Percentiles rank a stretch among this genome's conserved stretches.
Evolutionary conservation across 2,329 filamentous ascomycete species (phyloP).

Genomic region (Hypoxylon rubiginosum): DNA sequence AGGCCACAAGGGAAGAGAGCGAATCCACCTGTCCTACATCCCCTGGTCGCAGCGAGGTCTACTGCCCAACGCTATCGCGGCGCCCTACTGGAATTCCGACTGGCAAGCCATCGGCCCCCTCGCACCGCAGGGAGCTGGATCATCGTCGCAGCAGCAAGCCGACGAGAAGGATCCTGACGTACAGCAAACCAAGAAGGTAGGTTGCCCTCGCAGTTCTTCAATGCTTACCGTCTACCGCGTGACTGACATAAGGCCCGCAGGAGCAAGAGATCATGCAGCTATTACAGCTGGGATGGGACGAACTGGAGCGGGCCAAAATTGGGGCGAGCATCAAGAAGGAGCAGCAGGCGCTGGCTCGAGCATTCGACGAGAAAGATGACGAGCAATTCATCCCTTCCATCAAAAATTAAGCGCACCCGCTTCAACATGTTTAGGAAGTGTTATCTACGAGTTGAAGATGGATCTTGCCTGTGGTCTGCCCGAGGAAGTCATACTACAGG

Average conservation of each 20-base stretch:
- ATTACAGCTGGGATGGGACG: no score
- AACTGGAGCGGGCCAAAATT: no score
- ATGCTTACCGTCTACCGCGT: neutral
- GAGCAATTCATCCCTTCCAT: constrained; percentile 23
- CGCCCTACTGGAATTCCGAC: no score
- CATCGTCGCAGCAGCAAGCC: no score
- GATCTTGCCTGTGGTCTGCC: neutral
- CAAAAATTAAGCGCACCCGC: neutral
- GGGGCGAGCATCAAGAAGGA: neutral
- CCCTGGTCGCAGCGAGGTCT: neutral
- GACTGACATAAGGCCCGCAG: neutral
- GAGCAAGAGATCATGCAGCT: no score
- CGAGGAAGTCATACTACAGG: neutral
- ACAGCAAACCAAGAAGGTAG: no score
- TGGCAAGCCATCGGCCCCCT: neutral
- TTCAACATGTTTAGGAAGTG: neutral
- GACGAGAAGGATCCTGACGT: no score
- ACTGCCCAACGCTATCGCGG: no score
- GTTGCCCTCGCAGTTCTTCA: no score
- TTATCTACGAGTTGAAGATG: neutral
- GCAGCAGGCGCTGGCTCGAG: neutral
- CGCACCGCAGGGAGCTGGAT: no score
- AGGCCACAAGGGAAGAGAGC: neutral
- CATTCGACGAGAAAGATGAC: constrained; percentile 12
- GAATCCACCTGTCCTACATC: neutral